Evolutionary conservation across 1,139 yeast species (phyloP), one percentile per base, ranked within the genome.

Genomic region (Saccharomyces uvarum): DNA sequence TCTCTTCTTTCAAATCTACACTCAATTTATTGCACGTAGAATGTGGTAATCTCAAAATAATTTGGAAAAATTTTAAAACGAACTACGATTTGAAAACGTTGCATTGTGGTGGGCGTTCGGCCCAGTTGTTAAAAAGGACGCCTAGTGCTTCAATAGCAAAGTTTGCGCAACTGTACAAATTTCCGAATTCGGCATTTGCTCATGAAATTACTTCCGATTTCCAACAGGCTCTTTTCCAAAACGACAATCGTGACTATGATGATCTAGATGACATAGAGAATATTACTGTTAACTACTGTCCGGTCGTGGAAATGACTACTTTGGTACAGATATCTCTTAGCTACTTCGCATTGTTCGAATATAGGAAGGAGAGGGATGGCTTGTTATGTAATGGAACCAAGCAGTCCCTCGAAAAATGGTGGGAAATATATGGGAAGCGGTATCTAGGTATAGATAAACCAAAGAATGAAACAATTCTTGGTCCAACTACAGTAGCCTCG

Each of bases 81-180:
- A 91, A 90, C 66, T 84, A 88, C 54, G 84, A 89, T 69, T 73
- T 93, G 61, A 81, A 86, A 62, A 80, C 88, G 63, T 70, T 90
- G 50, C 84, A 85, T 28, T 93, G 98, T 68, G 86, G 91, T 50
- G 96, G 97, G 8, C 75, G 99, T 57, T 83, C 96, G 0, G 84
- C 89, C 1, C 75, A 89, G 47, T 73, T 89, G 47, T 77, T 88
- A 14, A 76, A 84, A 2, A 75, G 76, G 32, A 88, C 96, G 0
- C 75, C 95, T 0, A 88, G 83, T 63, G 88, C 96, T 0, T 80
- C 84, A 26, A 88, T 84, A 61, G 93, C 88, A 63, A 91, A 90
- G 65, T 91, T 93, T 67, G 75, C 88, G 44, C 88, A 87, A 60
- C 75, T 87, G 66, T 91, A 84, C 70, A 80, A 80, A 60, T 57